Base-by-base conservation (phyloP, 306 rosid species). In the Argentina anserina region DNA sequence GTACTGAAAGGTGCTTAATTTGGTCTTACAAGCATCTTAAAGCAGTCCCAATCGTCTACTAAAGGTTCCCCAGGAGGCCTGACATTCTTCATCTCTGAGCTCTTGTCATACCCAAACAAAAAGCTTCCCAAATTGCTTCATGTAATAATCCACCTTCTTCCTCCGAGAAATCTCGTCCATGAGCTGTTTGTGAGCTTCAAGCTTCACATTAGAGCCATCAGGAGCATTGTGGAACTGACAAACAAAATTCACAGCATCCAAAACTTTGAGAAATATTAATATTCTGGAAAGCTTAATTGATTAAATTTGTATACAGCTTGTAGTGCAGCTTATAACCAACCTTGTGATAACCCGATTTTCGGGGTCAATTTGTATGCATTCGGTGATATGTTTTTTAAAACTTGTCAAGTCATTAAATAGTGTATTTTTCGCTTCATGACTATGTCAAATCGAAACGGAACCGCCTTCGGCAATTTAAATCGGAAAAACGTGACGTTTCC, bases 31-130 rank as follows among this genome's bases (percentile, higher is more conserved):
- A 85, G 71, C 59, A 58, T 76, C 79, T 76, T 86, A 9, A 87
- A 65, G 75, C 94, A 88, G 61, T 82, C 76, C 97, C 94, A 91
- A 72, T 88, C 89, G 63, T 88, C 88, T 0, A 88, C 90, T 12
- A 85, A 78, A 34, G 94, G 79, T 6, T 82, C 82, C 10, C 90
- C 92, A 0, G 63, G 20, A 10, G 83, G 75, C 74, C 91, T 79
- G 66, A 85, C 87, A 18, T 67, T 21, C 52, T 50, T 9, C 70
- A 85, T 42, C 15, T 36, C 8, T 40, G 78, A 37, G 45, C 78
- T 81, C 3, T 81, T 78, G 41, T 56, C 42, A 17, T 66, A 12
- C 21, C 92, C 90, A 81, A 88, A 79, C 72, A 88, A 73, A 73
- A 71, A 82, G 63, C 53, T 76, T 42, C 13, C 82, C 87, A 18